Conservation (phyloP, 129 eudicot genomes). For the Helianthus tuberosus region DNA sequence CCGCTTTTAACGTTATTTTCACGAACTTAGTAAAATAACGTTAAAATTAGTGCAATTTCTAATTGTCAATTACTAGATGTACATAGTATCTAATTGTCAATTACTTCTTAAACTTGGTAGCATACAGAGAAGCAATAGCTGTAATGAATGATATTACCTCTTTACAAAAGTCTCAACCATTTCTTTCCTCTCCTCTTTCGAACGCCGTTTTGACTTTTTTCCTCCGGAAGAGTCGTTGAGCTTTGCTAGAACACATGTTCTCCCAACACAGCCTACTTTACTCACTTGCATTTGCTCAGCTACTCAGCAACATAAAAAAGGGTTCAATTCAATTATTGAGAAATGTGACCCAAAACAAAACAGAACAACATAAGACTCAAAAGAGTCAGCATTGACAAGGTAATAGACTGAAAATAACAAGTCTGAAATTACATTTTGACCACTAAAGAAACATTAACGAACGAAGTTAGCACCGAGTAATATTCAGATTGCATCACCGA, state of each 20-base stretch:
- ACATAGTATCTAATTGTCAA: too few relatives aligned
- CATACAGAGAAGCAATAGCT: neutral
- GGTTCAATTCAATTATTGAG: too few relatives aligned
- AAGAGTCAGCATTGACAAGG: neutral
- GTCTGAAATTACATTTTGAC: neutral
- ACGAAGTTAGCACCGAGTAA: neutral
- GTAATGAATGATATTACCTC: slow-evolving; percentile 40
- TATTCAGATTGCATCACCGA: neutral
- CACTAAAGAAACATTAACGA: neutral
- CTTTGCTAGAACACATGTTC: slow-evolving; percentile 65
- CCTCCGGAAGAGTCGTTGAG: slow-evolving; percentile 62
- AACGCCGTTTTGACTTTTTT: slow-evolving; percentile 64
- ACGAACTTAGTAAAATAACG: too few relatives aligned
- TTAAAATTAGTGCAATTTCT: too few relatives aligned
- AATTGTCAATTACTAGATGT: neutral
- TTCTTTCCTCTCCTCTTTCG: slow-evolving; percentile 83
- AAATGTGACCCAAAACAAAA: too few relatives aligned
- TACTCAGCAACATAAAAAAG: slow-evolving; percentile 6
- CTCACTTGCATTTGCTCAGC: slow-evolving; percentile 54
- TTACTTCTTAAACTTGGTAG: neutral
- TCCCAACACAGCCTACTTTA: slow-evolving; percentile 67
- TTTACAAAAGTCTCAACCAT: slow-evolving; percentile 78
- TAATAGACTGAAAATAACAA: neutral
- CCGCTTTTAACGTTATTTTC: too few relatives aligned
- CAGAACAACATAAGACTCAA: neutral